These are phyloP conservation scores for Chaetomium fimeti DNA, from an alignment of 495 filamentous ascomycete genomes.

Conservation along the genomic window DNA sequence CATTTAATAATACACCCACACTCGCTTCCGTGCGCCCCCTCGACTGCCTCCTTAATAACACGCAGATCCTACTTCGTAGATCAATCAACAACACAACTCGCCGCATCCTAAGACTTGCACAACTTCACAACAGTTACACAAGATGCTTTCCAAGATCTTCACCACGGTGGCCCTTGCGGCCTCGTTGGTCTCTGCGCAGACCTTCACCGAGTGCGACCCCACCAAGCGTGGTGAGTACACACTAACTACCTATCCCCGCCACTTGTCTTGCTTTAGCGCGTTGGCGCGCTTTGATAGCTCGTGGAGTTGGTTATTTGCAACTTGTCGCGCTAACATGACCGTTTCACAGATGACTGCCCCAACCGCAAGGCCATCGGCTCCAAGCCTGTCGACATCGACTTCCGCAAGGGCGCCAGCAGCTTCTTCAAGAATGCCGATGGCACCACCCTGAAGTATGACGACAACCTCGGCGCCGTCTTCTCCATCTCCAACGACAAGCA, in stretches of 20 bases:
- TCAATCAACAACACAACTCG: neutral
- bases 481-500: conserved; percentile 72
- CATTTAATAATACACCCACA: conserved; percentile 1
- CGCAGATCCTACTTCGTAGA: neutral
- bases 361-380: conserved; percentile 68
- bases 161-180: conserved; percentile 46
- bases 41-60: conserved; percentile 3
- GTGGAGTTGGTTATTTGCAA: neutral
- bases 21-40: conserved; percentile 18
- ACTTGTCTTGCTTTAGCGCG: too few species aligned
- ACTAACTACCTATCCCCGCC: neutral
- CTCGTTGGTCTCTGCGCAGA: conserved; percentile 63
- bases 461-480: conserved; percentile 69
- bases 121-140: neutral
- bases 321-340: conserved; percentile 3
- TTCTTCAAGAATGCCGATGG: conserved; percentile 66
- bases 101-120: too few species aligned
- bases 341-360: conserved; percentile 54
- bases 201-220: conserved; percentile 73
- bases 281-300: too few species aligned
- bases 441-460: conserved; percentile 61
- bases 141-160: conserved; percentile 47
- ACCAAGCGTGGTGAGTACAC: conserved; percentile 61
- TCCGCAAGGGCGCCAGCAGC: conserved; percentile 62
- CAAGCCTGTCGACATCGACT: conserved; percentile 66